phyloP scores from a whole-genome alignment of 2,329 filamentous ascomycete species.

The Botryosphaeria agaves region DNA sequence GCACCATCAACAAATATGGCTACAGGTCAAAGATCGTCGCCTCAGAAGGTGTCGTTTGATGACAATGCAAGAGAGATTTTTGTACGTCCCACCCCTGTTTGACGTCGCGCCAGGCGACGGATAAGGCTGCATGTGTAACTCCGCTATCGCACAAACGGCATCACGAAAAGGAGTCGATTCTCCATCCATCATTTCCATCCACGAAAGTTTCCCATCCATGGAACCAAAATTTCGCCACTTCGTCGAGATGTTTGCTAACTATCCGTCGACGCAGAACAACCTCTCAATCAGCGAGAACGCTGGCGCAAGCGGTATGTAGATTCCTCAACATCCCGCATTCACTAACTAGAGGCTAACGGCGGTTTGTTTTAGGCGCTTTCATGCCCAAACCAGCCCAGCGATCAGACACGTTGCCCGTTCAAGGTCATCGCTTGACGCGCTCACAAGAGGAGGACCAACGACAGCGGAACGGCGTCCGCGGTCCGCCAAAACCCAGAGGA shows the following conservation, averaged over 20 bases:
- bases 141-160: background rate
- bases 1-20: conserved; percentile 1
- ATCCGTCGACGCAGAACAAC: conserved; percentile 38
- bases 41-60: conserved; percentile 24
- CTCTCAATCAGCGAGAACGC: conserved; percentile 47
- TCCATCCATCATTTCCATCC: no score
- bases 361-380: no score
- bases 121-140: conserved; percentile 3
- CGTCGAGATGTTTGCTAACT: conserved; percentile 23
- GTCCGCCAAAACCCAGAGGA: conserved; percentile 16
- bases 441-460: conserved; percentile 50
- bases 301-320: conserved; percentile 21
- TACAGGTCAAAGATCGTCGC: conserved; percentile 24
- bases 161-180: no score
- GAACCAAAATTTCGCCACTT: conserved; percentile 21
- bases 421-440: conserved; percentile 41
- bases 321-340: no score
- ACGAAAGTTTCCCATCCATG: no score
- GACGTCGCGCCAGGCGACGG: conserved; percentile 2
- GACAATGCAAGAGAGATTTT: conserved; percentile 54
- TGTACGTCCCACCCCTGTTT: conserved; percentile 36
- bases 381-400: conserved; percentile 30
- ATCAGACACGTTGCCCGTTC: conserved; percentile 26
- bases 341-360: no score
- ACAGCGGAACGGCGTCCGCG: conserved; percentile 28